A percentile compares a stretch with the other conserved stretches of the same genome.
These are phyloP conservation scores for Aspergillus alliaceus DNA, from an alignment of 2,329 filamentous ascomycete species.

Conservation along the genomic window DNA sequence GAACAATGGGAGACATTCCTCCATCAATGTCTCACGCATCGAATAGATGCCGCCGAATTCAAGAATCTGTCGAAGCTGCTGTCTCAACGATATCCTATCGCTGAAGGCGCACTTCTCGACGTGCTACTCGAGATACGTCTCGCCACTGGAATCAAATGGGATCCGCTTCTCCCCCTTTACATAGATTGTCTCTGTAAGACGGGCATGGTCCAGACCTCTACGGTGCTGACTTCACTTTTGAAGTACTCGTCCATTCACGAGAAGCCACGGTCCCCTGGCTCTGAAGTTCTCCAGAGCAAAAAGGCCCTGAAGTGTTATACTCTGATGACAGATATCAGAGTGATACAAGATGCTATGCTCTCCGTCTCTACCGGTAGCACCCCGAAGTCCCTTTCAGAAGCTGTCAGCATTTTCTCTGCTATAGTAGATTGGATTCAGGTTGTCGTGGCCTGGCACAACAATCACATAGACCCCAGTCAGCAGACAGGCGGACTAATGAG, in stretches of 20 bases:
- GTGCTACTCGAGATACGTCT: constrained; percentile 35
- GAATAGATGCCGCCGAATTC: constrained; percentile 41
- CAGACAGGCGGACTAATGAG: constrained; percentile 31
- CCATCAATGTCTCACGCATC: constrained; percentile 36
- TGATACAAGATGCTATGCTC: constrained; percentile 44
- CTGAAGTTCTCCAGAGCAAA: constrained; percentile 8
- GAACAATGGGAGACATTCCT: constrained; percentile 41
- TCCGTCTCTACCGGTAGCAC: constrained; percentile 36
- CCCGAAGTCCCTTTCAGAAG: constrained; percentile 31
- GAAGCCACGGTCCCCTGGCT: constrained; percentile 4
- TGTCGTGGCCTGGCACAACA: constrained; percentile 36
- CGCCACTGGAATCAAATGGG: constrained; percentile 37
- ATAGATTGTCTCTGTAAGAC: constrained; percentile 38
- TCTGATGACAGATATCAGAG: constrained; percentile 43
- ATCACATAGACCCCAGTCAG: constrained; percentile 24
- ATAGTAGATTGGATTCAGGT: constrained; percentile 41
- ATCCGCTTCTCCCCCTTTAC: constrained; percentile 44
- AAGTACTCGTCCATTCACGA: constrained; percentile 37
- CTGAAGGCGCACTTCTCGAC: constrained; percentile 34
- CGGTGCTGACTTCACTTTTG: constrained; percentile 34
- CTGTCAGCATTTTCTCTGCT: constrained; percentile 32
- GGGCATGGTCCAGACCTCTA: constrained; percentile 33
- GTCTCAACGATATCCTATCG: constrained; percentile 29
- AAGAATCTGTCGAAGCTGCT: constrained; percentile 37
- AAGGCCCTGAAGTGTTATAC: constrained; percentile 27